Evolutionary conservation across 2,329 filamentous ascomycete species (phyloP), one percentile per base, ranked within the genome.

Genomic region (Spiromastix sp.): DNA sequence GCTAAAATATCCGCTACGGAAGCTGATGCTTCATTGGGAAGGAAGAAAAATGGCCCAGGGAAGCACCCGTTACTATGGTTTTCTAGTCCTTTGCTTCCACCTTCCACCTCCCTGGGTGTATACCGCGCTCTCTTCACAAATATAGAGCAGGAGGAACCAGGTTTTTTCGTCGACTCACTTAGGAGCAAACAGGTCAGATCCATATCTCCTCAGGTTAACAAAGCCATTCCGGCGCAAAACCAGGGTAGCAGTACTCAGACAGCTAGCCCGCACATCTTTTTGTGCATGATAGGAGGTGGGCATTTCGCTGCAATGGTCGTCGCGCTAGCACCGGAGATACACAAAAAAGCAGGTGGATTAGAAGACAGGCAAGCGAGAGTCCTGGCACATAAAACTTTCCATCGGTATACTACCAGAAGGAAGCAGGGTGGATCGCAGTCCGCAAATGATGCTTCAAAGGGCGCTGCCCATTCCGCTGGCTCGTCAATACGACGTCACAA

Each of bases 221-320:
- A 59, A 48, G 46, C 49, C 12, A 48, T 56, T 2, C 48, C 61
- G 15, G 58, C 45, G 16, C 41, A 42, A n/a, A 43, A 72, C 41
- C 64, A 71, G 2, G 61, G 68, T 24, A n/a, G n/a, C n/a, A 24
- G 47, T 11, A 38, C 76, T 74, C 38, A 77, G 78, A 74, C 77
- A 18, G 24, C 47, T 13, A 79, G 80, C 5, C 85, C 86, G 2
- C 87, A 96, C 54, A 77, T 94, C 32, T 96, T 98, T 54, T 72
- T 98, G 31, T 96, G 87, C 60, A 98, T 98, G 91, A 93, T 98
- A 33, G 91, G 91, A 16, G 91, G 91, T 40, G 91, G 91, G 0
- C 91, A 98, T 56, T 98, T 98, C 54, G 91, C 91, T 1, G 91
- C 84, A 33, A 96, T 96, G 87, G 70, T 96, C 8, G 83, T 98